Conservation (phyloP, 441 rosid species). For the Viola pubescens region DNA sequence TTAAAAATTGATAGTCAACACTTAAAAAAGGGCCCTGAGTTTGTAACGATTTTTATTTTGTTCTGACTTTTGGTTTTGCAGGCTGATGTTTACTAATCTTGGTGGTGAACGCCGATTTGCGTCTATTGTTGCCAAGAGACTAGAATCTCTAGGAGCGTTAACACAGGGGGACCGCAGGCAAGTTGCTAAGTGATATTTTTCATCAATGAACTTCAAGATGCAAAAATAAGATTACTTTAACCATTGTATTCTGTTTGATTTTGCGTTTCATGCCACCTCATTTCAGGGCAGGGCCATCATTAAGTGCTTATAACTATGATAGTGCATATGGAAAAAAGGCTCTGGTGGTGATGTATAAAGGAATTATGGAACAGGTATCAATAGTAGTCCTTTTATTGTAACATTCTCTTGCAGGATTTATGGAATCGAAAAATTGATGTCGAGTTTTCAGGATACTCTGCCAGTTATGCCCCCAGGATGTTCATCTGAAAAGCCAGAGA, state of each 20-base stretch:
- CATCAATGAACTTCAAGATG: background rate
- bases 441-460: conserved; percentile 66
- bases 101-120: conserved; percentile 99
- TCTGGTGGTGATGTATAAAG: conserved; percentile 90
- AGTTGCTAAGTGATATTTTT: conserved; percentile 17
- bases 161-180: conserved; percentile 99
- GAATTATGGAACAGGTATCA: conserved; percentile 91
- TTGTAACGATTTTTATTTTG: background rate
- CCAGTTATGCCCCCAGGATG: conserved; percentile 98
- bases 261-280: conserved; percentile 22
- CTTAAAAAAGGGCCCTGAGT: background rate
- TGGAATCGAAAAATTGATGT: conserved; percentile 20
- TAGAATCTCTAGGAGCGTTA: conserved; percentile 94
- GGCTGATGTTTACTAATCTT: conserved; percentile 86
- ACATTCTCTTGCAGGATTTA: conserved; percentile 11
- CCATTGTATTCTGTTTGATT: conserved; percentile 9
- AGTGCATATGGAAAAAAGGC: conserved; percentile 90
- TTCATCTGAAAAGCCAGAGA: conserved; percentile 77
- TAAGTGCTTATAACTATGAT: conserved; percentile 97
- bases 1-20: background rate
- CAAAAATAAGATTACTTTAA: background rate
- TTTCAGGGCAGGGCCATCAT: conserved; percentile 88
- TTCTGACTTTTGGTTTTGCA: conserved; percentile 23
- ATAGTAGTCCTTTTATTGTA: conserved; percentile 13
- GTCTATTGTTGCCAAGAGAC: conserved; percentile 95